Conservation (phyloP, 192 early-diverging fungal genomes). For the Piromyces finnis region DNA sequence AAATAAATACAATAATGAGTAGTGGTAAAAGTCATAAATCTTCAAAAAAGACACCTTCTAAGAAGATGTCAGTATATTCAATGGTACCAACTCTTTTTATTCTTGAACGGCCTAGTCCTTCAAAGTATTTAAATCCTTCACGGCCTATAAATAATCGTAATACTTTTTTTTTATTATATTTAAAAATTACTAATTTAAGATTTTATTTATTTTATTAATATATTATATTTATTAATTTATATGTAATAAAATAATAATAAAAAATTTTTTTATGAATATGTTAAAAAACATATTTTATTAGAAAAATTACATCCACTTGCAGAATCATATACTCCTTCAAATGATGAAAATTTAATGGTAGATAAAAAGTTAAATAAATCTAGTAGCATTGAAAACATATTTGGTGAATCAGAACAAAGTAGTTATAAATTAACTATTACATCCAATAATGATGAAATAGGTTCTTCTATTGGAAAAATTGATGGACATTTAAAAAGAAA, state of each 20-base stretch:
- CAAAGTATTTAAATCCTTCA: background rate
- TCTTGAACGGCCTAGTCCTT: background rate
- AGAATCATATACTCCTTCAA: background rate
- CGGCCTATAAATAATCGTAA: too few species aligned
- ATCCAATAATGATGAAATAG: background rate
- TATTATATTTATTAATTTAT: too few species aligned
- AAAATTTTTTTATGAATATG: too few species aligned
- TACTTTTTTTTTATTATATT: too few species aligned
- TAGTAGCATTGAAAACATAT: background rate
- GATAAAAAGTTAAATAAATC: background rate
- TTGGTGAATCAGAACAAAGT: background rate
- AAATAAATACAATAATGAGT: too few species aligned
- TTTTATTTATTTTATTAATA: too few species aligned
- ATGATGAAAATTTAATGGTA: background rate
- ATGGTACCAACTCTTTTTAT: background rate
- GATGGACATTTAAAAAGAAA: background rate
- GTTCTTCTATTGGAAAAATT: background rate
- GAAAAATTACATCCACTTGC: background rate
- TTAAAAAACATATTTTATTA: background rate
- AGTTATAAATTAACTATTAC: background rate
- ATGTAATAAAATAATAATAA: too few species aligned
- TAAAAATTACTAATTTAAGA: too few species aligned
- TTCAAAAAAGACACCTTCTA: background rate
- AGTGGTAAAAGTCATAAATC: too few species aligned
- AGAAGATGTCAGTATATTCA: background rate